Percentiles rank a stretch among this genome's conserved stretches.
Evolutionary conservation across 352 stramenopile species (phyloP).

Genomic region (Pythium folliculosum): DNA sequence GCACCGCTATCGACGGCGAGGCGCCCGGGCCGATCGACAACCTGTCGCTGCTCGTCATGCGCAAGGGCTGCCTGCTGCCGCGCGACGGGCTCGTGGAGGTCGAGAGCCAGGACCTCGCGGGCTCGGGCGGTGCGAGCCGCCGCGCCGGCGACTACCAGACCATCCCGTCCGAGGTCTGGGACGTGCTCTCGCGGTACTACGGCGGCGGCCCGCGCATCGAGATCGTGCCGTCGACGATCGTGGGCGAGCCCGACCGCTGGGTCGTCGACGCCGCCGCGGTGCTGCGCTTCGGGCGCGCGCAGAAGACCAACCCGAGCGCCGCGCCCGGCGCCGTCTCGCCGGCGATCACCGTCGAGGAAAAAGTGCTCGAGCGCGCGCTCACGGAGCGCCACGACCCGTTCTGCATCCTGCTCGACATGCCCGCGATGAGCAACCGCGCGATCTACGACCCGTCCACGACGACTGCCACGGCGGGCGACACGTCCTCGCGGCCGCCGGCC

Average conservation of each 20-base stretch:
- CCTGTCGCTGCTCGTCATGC: conserved; percentile 55
- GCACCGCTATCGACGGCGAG: conserved; percentile 16
- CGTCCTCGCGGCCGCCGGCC: conserved; percentile 1
- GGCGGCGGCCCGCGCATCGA: conserved; percentile 65
- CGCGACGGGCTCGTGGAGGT: conserved; percentile 43
- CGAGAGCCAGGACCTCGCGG: conserved; percentile 13
- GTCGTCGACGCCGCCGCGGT: conserved; percentile 24
- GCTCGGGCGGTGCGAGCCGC: conserved; percentile 17
- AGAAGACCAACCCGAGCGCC: conserved; percentile 31
- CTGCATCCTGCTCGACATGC: conserved; percentile 18
- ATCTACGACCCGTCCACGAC: conserved; percentile 8
- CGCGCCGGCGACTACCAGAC: conserved; percentile 52
- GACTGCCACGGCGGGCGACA: too few relatives aligned
- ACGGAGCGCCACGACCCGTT: conserved; percentile 44
- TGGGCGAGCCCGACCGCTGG: conserved; percentile 25
- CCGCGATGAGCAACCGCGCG: conserved; percentile 2
- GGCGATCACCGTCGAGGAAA: conserved; percentile 26
- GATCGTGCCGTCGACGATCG: conserved; percentile 36
- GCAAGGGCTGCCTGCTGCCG: conserved; percentile 47
- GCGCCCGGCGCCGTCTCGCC: conserved; percentile 22
- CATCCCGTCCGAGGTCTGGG: conserved; percentile 66
- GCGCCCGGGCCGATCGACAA: conserved; percentile 57
- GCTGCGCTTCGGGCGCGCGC: conserved; percentile 19
- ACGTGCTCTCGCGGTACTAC: conserved; percentile 71
- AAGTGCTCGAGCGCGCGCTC: conserved; percentile 50